These are phyloP conservation scores for Zasmidium citrigriseum DNA, from an alignment of 2,329 filamentous ascomycete species.

Conservation along the genomic window DNA sequence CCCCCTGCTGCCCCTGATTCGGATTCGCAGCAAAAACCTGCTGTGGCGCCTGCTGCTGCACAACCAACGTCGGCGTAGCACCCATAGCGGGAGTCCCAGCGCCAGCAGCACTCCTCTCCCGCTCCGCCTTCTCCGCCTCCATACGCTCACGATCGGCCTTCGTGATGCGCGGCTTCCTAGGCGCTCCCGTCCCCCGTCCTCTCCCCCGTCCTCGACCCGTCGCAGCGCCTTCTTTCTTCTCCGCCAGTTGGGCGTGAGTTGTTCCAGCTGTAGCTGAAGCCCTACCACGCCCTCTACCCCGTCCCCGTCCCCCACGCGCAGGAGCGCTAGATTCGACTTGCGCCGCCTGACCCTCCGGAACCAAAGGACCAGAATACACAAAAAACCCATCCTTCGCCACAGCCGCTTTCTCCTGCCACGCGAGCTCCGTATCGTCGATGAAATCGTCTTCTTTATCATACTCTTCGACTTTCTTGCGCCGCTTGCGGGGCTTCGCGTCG, in stretches of 20 bases:
- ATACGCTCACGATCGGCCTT: constrained; percentile 82
- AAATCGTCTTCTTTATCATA: constrained; percentile 70
- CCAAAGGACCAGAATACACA: constrained; percentile 89
- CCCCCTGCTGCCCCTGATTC: not conserved
- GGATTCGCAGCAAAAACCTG: not conserved
- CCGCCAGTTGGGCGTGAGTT: constrained; percentile 33
- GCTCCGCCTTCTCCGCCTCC: constrained; percentile 77
- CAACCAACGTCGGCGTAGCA: not conserved
- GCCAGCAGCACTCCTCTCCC: constrained; percentile 53
- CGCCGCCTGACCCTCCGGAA: constrained; percentile 77
- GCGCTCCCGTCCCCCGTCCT: constrained; percentile 60
- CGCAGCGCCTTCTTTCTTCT: constrained; percentile 26
- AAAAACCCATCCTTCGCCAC: constrained; percentile 97
- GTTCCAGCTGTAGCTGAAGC: constrained; percentile 47
- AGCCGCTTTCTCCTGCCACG: constrained; percentile 94
- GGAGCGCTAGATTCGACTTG: constrained; percentile 31
- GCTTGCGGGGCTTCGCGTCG: constrained; percentile 77
- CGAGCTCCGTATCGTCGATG: constrained; percentile 86
- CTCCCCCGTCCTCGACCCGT: constrained; percentile 22
- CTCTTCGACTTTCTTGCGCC: constrained; percentile 69
- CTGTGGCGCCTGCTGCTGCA: not conserved
- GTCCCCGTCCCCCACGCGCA: constrained; percentile 20
- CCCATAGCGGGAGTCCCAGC: not conserved
- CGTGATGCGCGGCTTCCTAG: constrained; percentile 80
- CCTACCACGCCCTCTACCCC: constrained; percentile 43